Base-by-base conservation (phyloP, 495 filamentous ascomycete genomes). In the Alectoria sarmentosa region DNA sequence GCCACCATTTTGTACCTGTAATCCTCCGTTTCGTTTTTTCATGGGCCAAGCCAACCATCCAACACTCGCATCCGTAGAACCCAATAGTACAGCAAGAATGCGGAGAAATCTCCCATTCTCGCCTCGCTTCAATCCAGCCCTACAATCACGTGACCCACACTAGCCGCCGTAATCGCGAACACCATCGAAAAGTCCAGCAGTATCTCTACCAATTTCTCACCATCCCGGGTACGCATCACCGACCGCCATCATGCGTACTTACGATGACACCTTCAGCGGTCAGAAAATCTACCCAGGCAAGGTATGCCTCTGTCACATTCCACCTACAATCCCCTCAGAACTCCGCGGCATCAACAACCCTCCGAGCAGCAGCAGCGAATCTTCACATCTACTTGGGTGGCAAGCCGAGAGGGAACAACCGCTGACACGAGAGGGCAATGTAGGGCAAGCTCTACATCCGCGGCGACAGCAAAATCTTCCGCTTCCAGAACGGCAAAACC, bases 391-490 rank as follows among this genome's bases (percentile, higher is more conserved):
- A 55, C 15, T 21, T 34, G 15, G 30, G 17, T 5, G 1, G 7
- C 6, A 3, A 15, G 21, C 17, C 4, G 46, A 28, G 28, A 34
- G 32, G 23, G 3, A 60, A 26, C 28, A 32, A 21, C 4, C 52
- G 39, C 63, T 68, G 42, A 69, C 15, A 2, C 9, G 37, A n/a
- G 3, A 0, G 38, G 28, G 19, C 37, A 5, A 41, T 74, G 69
- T 66, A 97, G 92, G 92, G 92, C 82, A 98, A 98, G 83, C 88
- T 99, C 80, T 99, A 90, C 83, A 82, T 99, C 84, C 90, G 94
- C 81, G 91, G 92, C 75, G 94, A 99, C 86, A 96, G 90, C 91
- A 99, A 97, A 85, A 87, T 98, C 85, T 99, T 99, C 87, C 91
- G 94, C 74, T 99, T 99, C 89, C 90, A 95, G 80, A 98, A 95